These are phyloP conservation scores for Yamadazyma ubonensis DNA, from an alignment of 805 yeast species.

Conservation along the genomic window DNA sequence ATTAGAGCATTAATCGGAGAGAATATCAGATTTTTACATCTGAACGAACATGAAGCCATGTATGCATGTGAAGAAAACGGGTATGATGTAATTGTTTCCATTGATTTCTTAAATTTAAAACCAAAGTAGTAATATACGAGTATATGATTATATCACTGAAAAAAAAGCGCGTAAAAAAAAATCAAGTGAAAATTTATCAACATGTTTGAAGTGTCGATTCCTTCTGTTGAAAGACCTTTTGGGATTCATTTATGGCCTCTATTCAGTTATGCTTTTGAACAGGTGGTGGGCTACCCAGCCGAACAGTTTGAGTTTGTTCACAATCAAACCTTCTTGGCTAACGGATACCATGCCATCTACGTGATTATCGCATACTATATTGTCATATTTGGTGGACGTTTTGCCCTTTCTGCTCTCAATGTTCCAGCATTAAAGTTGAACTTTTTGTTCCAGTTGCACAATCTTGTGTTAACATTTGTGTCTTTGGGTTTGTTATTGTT, in stretches of 20 bases:
- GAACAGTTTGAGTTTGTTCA: constrained; percentile 65
- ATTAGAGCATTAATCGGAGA: constrained; percentile 90
- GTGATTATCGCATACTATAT: constrained; percentile 42
- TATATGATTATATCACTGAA: background rate
- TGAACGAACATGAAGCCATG: constrained; percentile 88
- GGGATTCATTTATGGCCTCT: constrained; percentile 69
- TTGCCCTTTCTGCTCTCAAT: constrained; percentile 48
- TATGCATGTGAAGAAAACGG: constrained; percentile 93
- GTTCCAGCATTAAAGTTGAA: constrained; percentile 72
- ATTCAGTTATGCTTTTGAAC: constrained; percentile 49
- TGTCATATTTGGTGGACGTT: constrained; percentile 68
- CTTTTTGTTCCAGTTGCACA: constrained; percentile 80
- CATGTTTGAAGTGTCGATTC: constrained; percentile 27
- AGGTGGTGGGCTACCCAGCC: constrained; percentile 55
- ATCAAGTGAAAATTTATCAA: constrained; percentile 1
- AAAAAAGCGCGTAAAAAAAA: no score
- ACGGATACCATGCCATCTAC: constrained; percentile 52
- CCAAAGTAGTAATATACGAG: constrained; percentile 22
- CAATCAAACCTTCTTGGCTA: constrained; percentile 66
- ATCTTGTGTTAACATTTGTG: constrained; percentile 66
- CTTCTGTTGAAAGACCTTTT: constrained; percentile 48
- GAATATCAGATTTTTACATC: constrained; percentile 83
- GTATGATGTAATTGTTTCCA: constrained; percentile 84
- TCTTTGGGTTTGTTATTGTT: constrained; percentile 68
- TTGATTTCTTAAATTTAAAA: constrained; percentile 77